Base-by-base conservation (phyloP, 768 basidiomycete genomes). In the Psilocybe azurescens region DNA sequence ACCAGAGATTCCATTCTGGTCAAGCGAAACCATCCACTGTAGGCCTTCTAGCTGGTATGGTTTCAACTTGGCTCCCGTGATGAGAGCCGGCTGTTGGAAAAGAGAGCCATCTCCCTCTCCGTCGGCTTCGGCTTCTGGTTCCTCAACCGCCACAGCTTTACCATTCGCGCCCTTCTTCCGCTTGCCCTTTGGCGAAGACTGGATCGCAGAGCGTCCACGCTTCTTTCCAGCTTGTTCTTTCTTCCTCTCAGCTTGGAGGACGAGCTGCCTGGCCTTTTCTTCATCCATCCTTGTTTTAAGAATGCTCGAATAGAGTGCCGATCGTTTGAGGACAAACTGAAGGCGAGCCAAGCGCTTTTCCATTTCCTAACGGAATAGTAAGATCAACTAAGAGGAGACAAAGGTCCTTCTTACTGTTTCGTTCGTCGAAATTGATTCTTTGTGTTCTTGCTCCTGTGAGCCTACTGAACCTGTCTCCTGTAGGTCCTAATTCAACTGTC, bases 11-110 rank as follows among this genome's bases (percentile, higher is more conserved):
- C 92, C 92, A 67, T 94, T 95, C 74, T 91, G 85, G 72, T 94
- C 89, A 14, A 97, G 75, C 10, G 88, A 88, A 0, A 91, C 89
- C 92, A 97, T 92, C 97, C 97, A 98, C 64, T 96, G 92, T 14
- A 97, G 84, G 0, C 97, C 97, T 54, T 95, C 93, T 1, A 98
- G 83, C 72, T 99, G 97, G 72, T 97, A 98, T 36, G 89, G 84
- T 70, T 95, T 94, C 63, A 99, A 75, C 59, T 78, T 91, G 0
- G 88, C 94, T 4, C 97, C 97, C 0, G 94, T 94, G 44, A 99
- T 79, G 16, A 95, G 75, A 2, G 81, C 74, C 0, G 95, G 92
- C 71, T 98, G 97, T 53, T 85, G 75, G 66, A 92, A 90, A 29
- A 80, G 73, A 9, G 75, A 69, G 7, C 61, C 55, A 2, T 74